A percentile compares a stretch with the other conserved stretches of the same genome.
phyloP scores from a whole-genome alignment of 495 filamentous ascomycete genomes.

The Talaromyces trachyspermus region DNA sequence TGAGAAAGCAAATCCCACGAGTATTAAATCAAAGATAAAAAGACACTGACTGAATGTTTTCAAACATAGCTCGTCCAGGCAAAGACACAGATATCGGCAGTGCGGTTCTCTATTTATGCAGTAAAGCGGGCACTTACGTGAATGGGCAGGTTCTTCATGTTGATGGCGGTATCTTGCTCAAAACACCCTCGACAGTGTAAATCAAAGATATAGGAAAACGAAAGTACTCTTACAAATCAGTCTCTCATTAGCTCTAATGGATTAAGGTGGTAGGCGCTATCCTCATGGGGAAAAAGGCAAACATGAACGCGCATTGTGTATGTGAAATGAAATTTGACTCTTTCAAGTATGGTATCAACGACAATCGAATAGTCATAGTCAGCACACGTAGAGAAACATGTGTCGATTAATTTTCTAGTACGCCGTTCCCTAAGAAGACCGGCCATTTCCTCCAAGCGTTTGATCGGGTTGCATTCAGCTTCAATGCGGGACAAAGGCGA shows the following conservation, averaged over 20 bases:
- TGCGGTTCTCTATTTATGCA: constrained; percentile 47
- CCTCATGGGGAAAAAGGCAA: neutral
- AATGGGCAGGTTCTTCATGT: constrained; percentile 44
- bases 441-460: neutral
- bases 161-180: constrained; percentile 39
- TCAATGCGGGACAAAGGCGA: constrained; percentile 1
- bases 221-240: neutral
- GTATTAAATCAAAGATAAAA: no score
- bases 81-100: constrained; percentile 48
- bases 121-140: constrained; percentile 44
- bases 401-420: constrained; percentile 1
- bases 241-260: constrained; percentile 1
- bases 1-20: no score
- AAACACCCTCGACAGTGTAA: neutral
- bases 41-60: no score
- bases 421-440: neutral
- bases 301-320: neutral
- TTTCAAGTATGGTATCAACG: constrained; percentile 1
- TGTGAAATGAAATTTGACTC: neutral
- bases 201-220: neutral
- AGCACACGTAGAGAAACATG: neutral
- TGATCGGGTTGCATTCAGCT: neutral
- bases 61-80: constrained; percentile 29
- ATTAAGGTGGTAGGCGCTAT: neutral
- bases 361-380: neutral